A percentile compares a stretch with the other conserved stretches of the same genome.
These are phyloP conservation scores for Globisporangium nagaii DNA, from an alignment of 352 stramenopile genomes.

Conservation along the genomic window DNA sequence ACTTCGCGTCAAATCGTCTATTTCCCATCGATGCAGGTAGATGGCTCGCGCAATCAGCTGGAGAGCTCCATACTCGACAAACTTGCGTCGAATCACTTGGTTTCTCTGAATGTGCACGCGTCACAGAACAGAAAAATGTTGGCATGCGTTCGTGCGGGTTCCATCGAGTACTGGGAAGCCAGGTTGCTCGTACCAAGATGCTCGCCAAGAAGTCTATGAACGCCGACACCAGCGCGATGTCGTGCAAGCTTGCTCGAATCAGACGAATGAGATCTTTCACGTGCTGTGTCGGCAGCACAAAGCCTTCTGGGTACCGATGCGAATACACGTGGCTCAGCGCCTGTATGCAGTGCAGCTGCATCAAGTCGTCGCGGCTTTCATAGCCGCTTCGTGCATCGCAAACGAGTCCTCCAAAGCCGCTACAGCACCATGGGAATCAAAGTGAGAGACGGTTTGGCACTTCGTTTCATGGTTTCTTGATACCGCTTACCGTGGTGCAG, in stretches of 20 bases:
- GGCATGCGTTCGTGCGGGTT: too few relatives aligned
- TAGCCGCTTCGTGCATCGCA: not conserved
- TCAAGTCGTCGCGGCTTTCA: not conserved
- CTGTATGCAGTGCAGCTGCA: constrained; percentile 2
- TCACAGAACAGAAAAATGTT: too few relatives aligned
- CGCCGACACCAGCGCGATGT: constrained; percentile 11
- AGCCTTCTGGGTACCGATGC: not conserved
- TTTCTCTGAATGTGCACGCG: constrained; percentile 15
- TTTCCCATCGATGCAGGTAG: constrained; percentile 11
- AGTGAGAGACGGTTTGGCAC: too few relatives aligned
- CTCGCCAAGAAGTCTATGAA: constrained; percentile 15
- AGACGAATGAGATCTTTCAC: constrained; percentile 18
- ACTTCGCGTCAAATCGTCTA: constrained; percentile 9
- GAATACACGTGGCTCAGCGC: constrained; percentile 2
- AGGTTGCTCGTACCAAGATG: not conserved
- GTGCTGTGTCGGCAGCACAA: constrained; percentile 15
- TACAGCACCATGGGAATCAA: not conserved
- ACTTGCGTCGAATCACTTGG: constrained; percentile 8
- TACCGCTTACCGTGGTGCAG: not conserved
- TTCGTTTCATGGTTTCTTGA: too few relatives aligned
- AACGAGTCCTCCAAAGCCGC: not conserved
- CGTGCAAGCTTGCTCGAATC: constrained; percentile 18
- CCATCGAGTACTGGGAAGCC: too few relatives aligned
- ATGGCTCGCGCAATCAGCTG: constrained; percentile 18
- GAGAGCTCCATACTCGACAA: constrained; percentile 21